phyloP scores from a whole-genome alignment of 352 stramenopile genomes.

The Phytopythium kandeliae region DNA sequence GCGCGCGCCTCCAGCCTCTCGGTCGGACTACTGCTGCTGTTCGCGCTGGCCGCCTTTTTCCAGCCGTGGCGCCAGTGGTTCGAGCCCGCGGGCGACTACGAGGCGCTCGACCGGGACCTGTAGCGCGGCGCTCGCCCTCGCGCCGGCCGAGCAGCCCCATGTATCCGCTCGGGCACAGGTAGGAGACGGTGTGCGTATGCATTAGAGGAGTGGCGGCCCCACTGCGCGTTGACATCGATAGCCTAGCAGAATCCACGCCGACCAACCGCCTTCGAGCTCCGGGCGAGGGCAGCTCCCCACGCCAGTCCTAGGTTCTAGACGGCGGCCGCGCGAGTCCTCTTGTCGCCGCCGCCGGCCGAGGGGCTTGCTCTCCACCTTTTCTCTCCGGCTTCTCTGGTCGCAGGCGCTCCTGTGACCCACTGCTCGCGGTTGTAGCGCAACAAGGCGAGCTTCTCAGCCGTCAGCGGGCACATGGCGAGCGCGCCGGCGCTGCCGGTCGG shows the following conservation, averaged over 20 bases:
- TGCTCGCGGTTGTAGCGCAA: slow-evolving; percentile 4
- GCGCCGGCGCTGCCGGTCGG: background rate
- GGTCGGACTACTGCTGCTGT: slow-evolving; percentile 41
- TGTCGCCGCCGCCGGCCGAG: background rate
- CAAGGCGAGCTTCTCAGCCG: background rate
- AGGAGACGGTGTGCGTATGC: no score
- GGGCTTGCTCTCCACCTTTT: background rate
- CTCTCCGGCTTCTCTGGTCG: background rate
- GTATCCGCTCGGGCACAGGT: no score
- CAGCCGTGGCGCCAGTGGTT: slow-evolving; percentile 60
- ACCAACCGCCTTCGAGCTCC: no score
- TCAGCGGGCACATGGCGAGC: slow-evolving; percentile 13
- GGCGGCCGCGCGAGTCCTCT: no score
- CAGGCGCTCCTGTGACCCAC: no score
- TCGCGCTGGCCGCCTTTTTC: slow-evolving; percentile 69
- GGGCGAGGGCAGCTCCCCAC: no score
- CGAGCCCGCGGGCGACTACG: slow-evolving; percentile 22
- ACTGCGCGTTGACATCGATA: background rate
- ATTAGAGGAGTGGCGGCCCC: no score
- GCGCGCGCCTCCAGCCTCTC: no score
- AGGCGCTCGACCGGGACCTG: slow-evolving; percentile 16
- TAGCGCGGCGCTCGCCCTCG: background rate
- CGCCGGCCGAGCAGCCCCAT: no score
- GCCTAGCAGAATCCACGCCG: background rate
- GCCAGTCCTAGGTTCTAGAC: no score